Conservation (phyloP, 441 rosid species). For the Hypseocharis bilobata region DNA sequence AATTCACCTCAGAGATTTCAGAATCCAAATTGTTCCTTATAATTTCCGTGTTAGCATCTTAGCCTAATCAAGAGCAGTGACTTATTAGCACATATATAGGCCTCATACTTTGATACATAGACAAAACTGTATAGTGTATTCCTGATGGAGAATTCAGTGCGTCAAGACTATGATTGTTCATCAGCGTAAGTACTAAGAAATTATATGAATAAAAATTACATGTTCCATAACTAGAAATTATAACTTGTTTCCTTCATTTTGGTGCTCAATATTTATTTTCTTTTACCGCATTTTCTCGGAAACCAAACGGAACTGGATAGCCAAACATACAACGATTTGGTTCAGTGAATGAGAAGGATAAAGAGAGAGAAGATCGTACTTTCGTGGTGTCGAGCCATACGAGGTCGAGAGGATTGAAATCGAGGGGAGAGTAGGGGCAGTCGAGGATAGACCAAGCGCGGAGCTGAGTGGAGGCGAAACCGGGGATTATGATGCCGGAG, state of each 20-base stretch:
- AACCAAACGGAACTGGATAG: not conserved
- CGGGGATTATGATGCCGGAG: conserved; percentile 92
- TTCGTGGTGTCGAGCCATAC: conserved; percentile 96
- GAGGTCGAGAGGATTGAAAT: conserved; percentile 94
- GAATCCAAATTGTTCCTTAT: not conserved
- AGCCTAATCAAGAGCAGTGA: not conserved
- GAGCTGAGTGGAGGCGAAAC: conserved; percentile 92
- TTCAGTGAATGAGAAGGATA: not conserved
- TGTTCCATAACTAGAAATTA: not conserved
- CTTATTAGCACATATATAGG: too few relatives aligned
- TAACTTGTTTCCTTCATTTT: not conserved
- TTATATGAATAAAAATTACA: not conserved
- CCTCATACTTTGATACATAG: too few relatives aligned
- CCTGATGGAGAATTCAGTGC: too few relatives aligned
- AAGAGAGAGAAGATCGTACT: conserved; percentile 28
- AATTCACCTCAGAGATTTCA: not conserved
- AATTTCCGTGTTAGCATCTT: not conserved
- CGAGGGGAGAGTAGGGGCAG: conserved; percentile 90
- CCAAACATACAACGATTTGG: not conserved
- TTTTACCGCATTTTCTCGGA: not conserved
- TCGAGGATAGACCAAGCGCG: conserved; percentile 97
- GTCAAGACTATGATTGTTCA: too few relatives aligned
- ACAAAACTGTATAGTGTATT: too few relatives aligned
- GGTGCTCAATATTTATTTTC: too few relatives aligned
- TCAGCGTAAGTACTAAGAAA: not conserved